phyloP scores from a whole-genome alignment of 2,329 filamentous ascomycete species.

The Aureobasidium sp. region DNA sequence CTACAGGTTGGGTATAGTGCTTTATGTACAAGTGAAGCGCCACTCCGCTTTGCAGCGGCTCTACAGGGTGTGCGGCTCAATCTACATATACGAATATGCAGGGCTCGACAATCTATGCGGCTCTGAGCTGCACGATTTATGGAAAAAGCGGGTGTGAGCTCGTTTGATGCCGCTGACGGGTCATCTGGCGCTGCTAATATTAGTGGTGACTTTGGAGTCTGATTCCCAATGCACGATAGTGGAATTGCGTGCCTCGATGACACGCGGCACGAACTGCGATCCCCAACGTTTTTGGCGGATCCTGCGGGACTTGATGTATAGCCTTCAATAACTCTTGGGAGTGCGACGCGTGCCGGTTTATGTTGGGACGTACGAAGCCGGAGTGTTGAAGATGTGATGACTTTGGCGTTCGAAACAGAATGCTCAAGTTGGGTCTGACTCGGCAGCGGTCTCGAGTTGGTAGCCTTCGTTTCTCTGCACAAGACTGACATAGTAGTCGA shows the following conservation, averaged over 20 bases:
- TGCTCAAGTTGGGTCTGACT: slow-evolving; percentile 1
- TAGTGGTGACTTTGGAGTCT: neutral
- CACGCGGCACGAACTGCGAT: neutral
- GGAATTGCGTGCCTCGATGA: neutral
- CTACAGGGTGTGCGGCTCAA: neutral
- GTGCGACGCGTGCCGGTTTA: neutral
- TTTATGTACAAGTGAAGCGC: neutral
- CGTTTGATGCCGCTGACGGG: neutral
- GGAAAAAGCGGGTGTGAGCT: neutral
- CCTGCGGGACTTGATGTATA: neutral
- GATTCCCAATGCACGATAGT: neutral
- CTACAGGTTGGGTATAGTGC: neutral
- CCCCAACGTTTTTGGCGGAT: neutral
- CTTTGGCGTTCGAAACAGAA: neutral
- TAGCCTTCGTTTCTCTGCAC: slow-evolving; percentile 60
- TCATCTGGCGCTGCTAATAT: neutral
- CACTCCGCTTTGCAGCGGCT: neutral
- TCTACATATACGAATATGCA: neutral
- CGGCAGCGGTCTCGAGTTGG: slow-evolving; percentile 34
- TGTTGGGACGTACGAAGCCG: no score
- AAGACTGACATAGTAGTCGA: slow-evolving; percentile 85
- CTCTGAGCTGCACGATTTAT: neutral
- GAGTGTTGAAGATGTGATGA: neutral
- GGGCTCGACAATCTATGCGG: neutral
- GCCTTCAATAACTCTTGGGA: neutral